Evolutionary conservation across 139 green algal genomes (phyloP).

Genomic region (Coccomyxa sp.): DNA sequence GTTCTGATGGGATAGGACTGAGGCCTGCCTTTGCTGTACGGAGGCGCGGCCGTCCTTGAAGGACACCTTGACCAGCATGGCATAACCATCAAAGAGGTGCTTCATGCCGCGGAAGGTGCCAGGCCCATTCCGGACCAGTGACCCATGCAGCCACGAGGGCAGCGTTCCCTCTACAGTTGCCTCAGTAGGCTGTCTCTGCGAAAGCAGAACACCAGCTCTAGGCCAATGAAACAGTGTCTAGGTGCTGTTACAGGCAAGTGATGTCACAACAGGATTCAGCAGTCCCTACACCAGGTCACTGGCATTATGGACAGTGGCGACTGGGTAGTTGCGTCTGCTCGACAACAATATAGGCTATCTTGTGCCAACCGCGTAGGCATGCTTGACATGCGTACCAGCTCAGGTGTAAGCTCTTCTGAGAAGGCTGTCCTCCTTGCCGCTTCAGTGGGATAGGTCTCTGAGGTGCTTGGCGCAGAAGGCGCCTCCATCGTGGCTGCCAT

Average conservation of each 20-base stretch:
- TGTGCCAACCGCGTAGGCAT: not conserved
- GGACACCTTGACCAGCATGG: conserved; percentile 47
- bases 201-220: not conserved
- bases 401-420: conserved; percentile 3
- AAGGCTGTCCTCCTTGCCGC: conserved; percentile 5
- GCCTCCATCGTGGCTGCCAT: not conserved
- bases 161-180: conserved; percentile 1
- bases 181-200: not conserved
- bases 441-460: not conserved
- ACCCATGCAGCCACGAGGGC: conserved; percentile 14
- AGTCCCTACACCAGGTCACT: not conserved
- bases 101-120: conserved; percentile 22
- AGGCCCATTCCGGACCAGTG: conserved; percentile 15
- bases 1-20: no score
- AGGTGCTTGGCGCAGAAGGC: not conserved
- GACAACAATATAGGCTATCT: not conserved
- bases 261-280: not conserved
- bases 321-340: not conserved
- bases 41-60: conserved; percentile 31
- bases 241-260: not conserved
- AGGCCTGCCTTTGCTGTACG: conserved; percentile 22
- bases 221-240: not conserved
- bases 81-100: conserved; percentile 82
- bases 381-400: not conserved
- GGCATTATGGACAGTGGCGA: no score